Evolutionary conservation across 129 eudicot genomes (phyloP).

Genomic region (Lactuca saligna): DNA sequence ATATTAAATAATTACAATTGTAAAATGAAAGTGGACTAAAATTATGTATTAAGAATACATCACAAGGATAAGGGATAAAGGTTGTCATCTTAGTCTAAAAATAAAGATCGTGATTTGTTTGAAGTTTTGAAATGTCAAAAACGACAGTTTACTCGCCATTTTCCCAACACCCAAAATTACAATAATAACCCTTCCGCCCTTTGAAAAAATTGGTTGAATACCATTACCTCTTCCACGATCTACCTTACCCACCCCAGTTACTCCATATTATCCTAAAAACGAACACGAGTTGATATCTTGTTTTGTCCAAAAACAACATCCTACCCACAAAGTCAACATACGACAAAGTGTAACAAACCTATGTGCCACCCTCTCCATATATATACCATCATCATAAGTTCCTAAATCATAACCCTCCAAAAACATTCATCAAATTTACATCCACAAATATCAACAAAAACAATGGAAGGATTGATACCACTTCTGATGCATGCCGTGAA

Average conservation of each 20-base stretch:
- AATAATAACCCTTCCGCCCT: too few species aligned
- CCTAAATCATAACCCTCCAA: not conserved
- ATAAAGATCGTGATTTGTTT: too few species aligned
- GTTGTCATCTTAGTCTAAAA: too few species aligned
- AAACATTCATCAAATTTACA: not conserved
- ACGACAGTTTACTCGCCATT: too few species aligned
- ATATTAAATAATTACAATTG: too few species aligned
- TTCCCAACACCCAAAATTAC: too few species aligned
- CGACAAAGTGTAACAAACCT: not conserved
- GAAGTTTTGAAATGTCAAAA: too few species aligned
- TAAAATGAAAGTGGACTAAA: too few species aligned
- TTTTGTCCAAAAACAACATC: not conserved
- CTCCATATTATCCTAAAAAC: not conserved
- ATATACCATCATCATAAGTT: not conserved
- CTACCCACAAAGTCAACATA: slow-evolving; percentile 3
- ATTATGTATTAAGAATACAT: too few species aligned
- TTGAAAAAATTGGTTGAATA: too few species aligned
- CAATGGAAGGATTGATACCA: slow-evolving; percentile 43
- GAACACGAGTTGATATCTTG: not conserved
- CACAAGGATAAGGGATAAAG: too few species aligned
- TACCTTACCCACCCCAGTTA: not conserved
- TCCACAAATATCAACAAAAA: not conserved
- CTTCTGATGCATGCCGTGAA: slow-evolving; percentile 33
- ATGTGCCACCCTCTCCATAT: not conserved
- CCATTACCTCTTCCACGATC: too few species aligned